These are phyloP conservation scores for rapeseed (Brassica napus) DNA, from an alignment of 345 rosid genomes.

Conservation along the genomic window DNA sequence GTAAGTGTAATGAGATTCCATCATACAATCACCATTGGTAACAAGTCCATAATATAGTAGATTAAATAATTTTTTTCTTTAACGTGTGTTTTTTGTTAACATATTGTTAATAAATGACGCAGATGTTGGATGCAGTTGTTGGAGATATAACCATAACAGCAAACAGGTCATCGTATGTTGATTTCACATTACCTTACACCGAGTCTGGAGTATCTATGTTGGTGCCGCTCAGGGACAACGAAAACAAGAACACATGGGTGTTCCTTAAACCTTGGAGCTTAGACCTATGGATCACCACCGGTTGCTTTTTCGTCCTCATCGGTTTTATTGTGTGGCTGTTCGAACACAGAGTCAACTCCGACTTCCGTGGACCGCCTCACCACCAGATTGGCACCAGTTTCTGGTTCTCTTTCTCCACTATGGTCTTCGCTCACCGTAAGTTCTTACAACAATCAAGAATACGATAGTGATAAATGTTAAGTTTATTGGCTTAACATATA, in stretches of 20 bases:
- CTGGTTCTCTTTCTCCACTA: slow-evolving; percentile 43
- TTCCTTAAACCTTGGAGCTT: slow-evolving; percentile 65
- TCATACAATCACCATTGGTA: background rate
- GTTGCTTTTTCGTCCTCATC: slow-evolving; percentile 53
- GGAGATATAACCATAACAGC: slow-evolving; percentile 66
- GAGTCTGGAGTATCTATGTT: slow-evolving; percentile 74
- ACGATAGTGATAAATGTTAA: background rate
- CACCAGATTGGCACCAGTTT: slow-evolving; percentile 23
- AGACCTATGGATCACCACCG: slow-evolving; percentile 62
- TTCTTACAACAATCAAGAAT: background rate
- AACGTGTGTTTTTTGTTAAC: background rate
- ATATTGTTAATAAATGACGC: background rate
- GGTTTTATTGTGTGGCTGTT: slow-evolving; percentile 71
- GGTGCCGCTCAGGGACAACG: slow-evolving; percentile 49
- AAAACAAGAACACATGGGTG: slow-evolving; percentile 55
- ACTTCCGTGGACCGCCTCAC: slow-evolving; percentile 13
- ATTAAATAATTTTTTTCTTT: background rate
- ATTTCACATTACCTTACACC: slow-evolving; percentile 54
- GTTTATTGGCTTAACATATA: too few relatives aligned
- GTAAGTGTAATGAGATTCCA: too few relatives aligned
- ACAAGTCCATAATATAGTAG: background rate
- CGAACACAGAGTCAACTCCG: slow-evolving; percentile 64
- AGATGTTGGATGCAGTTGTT: slow-evolving; percentile 57
- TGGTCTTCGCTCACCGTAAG: slow-evolving; percentile 40
- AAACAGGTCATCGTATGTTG: slow-evolving; percentile 44